phyloP scores from a whole-genome alignment of 2,329 filamentous ascomycete genomes.

The Aspergillus hortae region DNA sequence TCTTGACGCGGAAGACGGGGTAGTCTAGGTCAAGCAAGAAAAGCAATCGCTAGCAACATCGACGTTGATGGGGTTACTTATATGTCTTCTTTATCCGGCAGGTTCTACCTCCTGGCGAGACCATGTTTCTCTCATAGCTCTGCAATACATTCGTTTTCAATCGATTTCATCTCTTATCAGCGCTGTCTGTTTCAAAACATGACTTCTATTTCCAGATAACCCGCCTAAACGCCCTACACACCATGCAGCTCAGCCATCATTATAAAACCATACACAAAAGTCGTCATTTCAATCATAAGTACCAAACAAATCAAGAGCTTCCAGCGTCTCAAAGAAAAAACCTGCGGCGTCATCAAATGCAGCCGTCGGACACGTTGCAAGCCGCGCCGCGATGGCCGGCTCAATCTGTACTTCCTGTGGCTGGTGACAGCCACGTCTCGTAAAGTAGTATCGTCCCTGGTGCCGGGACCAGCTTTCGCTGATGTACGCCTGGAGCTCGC shows the following conservation, averaged over 20 bases:
- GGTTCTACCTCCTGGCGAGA: no score
- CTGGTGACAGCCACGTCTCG: slow-evolving; percentile 38
- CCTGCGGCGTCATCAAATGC: slow-evolving; percentile 21
- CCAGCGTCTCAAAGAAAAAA: slow-evolving; percentile 9
- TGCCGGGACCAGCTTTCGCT: slow-evolving; percentile 46
- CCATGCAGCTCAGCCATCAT: background rate
- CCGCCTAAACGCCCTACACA: no score
- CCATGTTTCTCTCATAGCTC: no score
- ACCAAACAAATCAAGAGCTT: slow-evolving; percentile 12
- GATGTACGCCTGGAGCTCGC: slow-evolving; percentile 44
- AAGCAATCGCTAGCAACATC: no score
- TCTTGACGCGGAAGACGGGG: no score
- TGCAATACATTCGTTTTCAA: no score
- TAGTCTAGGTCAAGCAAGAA: no score
- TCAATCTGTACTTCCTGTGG: slow-evolving; percentile 45
- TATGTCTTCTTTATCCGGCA: no score
- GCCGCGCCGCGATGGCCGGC: slow-evolving; percentile 16
- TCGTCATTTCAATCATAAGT: background rate
- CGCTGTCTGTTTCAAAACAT: background rate
- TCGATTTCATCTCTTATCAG: no score
- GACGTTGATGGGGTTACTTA: no score
- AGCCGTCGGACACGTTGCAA: slow-evolving; percentile 18
- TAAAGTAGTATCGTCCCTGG: slow-evolving; percentile 46
- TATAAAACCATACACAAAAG: background rate
- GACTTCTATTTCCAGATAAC: background rate